phyloP scores from a whole-genome alignment of 177 flowering plant genomes.

The Vitis hybrid region DNA sequence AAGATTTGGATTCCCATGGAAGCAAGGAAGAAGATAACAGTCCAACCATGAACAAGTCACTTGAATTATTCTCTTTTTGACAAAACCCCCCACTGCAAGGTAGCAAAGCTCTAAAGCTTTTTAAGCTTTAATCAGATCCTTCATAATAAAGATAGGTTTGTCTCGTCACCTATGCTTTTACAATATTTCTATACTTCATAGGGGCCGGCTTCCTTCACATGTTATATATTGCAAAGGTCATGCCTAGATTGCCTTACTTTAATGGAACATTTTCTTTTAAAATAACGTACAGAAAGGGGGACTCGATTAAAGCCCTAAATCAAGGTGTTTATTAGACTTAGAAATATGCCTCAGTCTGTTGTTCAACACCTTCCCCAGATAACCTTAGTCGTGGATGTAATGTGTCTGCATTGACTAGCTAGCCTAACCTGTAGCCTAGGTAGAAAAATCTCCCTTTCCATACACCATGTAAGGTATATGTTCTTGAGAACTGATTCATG shows the following conservation, averaged over 20 bases:
- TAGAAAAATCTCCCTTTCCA: background rate
- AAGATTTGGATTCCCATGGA: slow-evolving; percentile 21
- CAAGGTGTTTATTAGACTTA: too few species aligned
- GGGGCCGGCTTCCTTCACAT: too few species aligned
- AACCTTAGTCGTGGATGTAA: background rate
- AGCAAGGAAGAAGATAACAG: slow-evolving; percentile 11
- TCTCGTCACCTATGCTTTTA: slow-evolving; percentile 4
- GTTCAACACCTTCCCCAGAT: background rate
- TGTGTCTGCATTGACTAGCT: too few species aligned
- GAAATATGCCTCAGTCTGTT: background rate
- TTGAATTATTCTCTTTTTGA: slow-evolving; percentile 7
- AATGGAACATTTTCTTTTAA: too few species aligned
- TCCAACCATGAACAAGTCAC: slow-evolving; percentile 12
- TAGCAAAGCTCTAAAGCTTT: slow-evolving; percentile 5
- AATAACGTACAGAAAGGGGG: too few species aligned
- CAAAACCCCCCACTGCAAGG: slow-evolving; percentile 2
- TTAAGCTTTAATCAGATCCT: slow-evolving; percentile 6
- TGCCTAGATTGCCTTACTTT: too few species aligned
- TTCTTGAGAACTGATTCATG: too few species aligned
- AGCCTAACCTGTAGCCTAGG: too few species aligned
- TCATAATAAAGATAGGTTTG: slow-evolving; percentile 14
- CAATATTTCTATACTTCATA: background rate
- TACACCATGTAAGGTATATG: background rate
- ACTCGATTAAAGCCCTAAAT: background rate
- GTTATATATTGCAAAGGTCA: too few species aligned